phyloP scores from a whole-genome alignment of 2,329 filamentous ascomycete genomes.

The Fusarium nisikadoi region DNA sequence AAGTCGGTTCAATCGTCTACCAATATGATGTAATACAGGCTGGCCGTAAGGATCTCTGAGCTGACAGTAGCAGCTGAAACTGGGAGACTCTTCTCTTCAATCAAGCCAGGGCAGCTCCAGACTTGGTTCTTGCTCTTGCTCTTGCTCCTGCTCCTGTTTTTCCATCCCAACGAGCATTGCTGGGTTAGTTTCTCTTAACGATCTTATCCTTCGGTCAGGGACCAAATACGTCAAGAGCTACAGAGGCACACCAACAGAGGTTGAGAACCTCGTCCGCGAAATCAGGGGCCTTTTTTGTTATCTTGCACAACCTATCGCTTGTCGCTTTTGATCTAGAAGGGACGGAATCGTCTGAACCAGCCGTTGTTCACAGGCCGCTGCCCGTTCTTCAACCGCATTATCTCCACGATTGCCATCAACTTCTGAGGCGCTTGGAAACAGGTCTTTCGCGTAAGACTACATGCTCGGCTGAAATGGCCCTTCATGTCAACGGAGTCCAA shows the following conservation, averaged over 20 bases:
- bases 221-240: slow-evolving; percentile 4
- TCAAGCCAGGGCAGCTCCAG: too few relatives aligned
- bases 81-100: too few relatives aligned
- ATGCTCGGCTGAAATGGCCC: not conserved
- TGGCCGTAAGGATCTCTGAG: too few relatives aligned
- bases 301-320: not conserved
- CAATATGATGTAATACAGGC: too few relatives aligned
- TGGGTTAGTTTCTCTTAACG: slow-evolving; percentile 17
- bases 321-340: slow-evolving; percentile 12
- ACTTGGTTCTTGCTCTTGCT: too few relatives aligned
- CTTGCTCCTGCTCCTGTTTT: too few relatives aligned
- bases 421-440: not conserved
- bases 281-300: not conserved
- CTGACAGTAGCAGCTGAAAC: too few relatives aligned
- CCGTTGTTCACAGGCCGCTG: not conserved
- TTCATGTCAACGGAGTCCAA: not conserved
- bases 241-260: not conserved
- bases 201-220: slow-evolving; percentile 10
- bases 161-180: slow-evolving; percentile 23
- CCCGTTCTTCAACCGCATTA: not conserved
- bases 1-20: too few relatives aligned
- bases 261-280: not conserved
- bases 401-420: not conserved
- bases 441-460: not conserved
- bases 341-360: too few relatives aligned